A percentile compares a stretch with the other conserved stretches of the same genome.
Conservation (phyloP, 169 alveolate species). For the Plasmodium reichenowi region DNA sequence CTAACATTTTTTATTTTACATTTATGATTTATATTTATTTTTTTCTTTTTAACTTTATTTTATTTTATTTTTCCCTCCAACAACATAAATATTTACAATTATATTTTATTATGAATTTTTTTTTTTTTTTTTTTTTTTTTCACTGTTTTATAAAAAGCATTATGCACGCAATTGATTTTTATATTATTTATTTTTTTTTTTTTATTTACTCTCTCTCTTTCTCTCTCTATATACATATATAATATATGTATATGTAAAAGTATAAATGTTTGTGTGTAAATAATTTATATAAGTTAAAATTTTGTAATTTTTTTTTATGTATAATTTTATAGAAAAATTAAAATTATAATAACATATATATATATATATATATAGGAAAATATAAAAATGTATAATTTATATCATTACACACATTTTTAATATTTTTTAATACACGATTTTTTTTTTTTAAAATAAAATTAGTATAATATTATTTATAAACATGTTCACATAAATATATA, state of each 20-base stretch:
- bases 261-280: constrained; percentile 52
- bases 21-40: not conserved
- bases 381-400: constrained; percentile 26
- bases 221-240: constrained; percentile 31
- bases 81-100: constrained; percentile 18
- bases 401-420: constrained; percentile 38
- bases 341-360: not conserved
- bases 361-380: not conserved
- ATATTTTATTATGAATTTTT: constrained; percentile 33
- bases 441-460: too few species aligned
- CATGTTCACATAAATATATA: not conserved
- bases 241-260: constrained; percentile 1
- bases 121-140: constrained; percentile 15
- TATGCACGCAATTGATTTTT: not conserved
- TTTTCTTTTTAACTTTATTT: constrained; percentile 18
- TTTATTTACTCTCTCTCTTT: constrained; percentile 30
- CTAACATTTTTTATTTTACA: constrained; percentile 35
- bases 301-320: constrained; percentile 21
- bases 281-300: constrained; percentile 11
- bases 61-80: constrained; percentile 20
- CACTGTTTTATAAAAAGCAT: not conserved
- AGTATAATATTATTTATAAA: too few species aligned
- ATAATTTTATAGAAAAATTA: constrained; percentile 5
- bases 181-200: not conserved
- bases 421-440: too few species aligned